Evolutionary conservation across 2,329 filamentous ascomycete genomes (phyloP).

Genomic region (Aspergillus ochraceoroseus): DNA sequence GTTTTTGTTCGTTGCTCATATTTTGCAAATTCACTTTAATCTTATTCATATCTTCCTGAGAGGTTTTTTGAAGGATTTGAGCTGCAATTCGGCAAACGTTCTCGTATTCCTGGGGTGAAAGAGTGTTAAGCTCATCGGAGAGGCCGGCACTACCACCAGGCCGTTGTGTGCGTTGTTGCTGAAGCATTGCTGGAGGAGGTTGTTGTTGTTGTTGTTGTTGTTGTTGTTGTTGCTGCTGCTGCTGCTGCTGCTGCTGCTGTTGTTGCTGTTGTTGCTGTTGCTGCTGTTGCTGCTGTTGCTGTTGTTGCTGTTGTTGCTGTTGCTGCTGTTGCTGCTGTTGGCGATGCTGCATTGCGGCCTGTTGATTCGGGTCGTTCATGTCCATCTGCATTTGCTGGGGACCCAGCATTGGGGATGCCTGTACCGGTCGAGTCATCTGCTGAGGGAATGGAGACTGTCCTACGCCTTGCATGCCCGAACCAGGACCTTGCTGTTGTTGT

Average conservation of each 20-base stretch:
- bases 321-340: constrained; percentile 32
- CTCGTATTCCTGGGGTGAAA: constrained; percentile 42
- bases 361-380: constrained; percentile 33
- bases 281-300: constrained; percentile 24
- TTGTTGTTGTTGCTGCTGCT: constrained; percentile 31
- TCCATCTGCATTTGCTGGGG: constrained; percentile 38
- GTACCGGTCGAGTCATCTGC: constrained; percentile 50
- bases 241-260: constrained; percentile 34
- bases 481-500: too few relatives aligned
- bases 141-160: constrained; percentile 26
- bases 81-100: constrained; percentile 46
- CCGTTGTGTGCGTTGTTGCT: constrained; percentile 32
- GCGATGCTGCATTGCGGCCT: constrained; percentile 35
- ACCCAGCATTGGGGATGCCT: constrained; percentile 46
- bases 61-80: constrained; percentile 45
- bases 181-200: constrained; percentile 20
- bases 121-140: constrained; percentile 33
- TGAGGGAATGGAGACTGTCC: constrained; percentile 46
- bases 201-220: constrained; percentile 26
- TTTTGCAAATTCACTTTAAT: constrained; percentile 46
- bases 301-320: constrained; percentile 27
- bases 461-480: constrained; percentile 30
- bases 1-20: constrained; percentile 47
- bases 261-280: constrained; percentile 24
- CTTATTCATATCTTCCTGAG: constrained; percentile 45